These are phyloP conservation scores for Eucommia ulmoides DNA, from an alignment of 257 asterid genomes.

Conservation along the genomic window DNA sequence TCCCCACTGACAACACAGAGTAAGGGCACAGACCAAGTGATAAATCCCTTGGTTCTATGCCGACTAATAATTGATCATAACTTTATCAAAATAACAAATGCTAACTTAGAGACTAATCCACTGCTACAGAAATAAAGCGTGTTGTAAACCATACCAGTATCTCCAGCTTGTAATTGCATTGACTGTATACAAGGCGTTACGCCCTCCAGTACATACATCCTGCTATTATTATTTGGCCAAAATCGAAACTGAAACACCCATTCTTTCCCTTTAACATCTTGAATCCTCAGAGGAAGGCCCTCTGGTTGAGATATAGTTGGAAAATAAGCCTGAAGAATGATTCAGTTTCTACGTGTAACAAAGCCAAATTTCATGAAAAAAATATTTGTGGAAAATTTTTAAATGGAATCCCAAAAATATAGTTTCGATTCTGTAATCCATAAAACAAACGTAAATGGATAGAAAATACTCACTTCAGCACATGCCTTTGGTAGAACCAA, in stretches of 20 bases:
- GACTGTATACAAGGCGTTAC: slow-evolving; percentile 97
- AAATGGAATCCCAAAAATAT: too few relatives aligned
- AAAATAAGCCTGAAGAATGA: slow-evolving; percentile 66
- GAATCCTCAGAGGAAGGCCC: slow-evolving; percentile 98
- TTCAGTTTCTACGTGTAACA: slow-evolving; percentile 9
- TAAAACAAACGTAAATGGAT: slow-evolving; percentile 5
- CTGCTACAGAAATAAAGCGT: slow-evolving; percentile 3
- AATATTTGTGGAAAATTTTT: too few relatives aligned
- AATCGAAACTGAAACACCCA: slow-evolving; percentile 96
- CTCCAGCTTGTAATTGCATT: slow-evolving; percentile 97
- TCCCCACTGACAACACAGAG: too few relatives aligned
- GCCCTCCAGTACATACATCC: slow-evolving; percentile 96
- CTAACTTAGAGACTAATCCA: not conserved
- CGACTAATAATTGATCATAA: too few relatives aligned
- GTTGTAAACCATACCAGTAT: slow-evolving; percentile 50
- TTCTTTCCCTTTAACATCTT: slow-evolving; percentile 92
- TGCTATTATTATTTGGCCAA: slow-evolving; percentile 96
- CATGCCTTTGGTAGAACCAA: slow-evolving; percentile 99
- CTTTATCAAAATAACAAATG: too few relatives aligned
- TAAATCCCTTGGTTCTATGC: too few relatives aligned
- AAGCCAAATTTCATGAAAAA: not conserved
- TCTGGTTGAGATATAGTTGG: slow-evolving; percentile 96
- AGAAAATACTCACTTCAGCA: slow-evolving; percentile 78
- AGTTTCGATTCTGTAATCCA: too few relatives aligned
- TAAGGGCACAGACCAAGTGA: too few relatives aligned